Percentiles rank a stretch among this genome's conserved stretches.
Conservation (phyloP, 192 early-diverging fungal species). For the Radiomyces spectabilis region DNA sequence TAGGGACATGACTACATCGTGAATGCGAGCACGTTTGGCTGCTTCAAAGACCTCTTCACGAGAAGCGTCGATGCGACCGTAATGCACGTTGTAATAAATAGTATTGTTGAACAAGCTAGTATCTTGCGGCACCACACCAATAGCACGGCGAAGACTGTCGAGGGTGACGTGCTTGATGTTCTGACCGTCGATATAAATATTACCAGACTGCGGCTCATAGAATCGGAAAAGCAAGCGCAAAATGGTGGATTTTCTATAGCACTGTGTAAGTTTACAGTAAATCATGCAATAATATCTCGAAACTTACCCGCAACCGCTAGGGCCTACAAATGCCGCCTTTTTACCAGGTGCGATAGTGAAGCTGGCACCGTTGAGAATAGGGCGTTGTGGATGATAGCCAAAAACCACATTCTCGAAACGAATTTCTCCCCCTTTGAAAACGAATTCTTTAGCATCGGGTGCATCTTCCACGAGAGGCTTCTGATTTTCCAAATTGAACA, state of each 20-base stretch:
- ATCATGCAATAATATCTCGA: conserved; percentile 33
- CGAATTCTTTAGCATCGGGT: conserved; percentile 46
- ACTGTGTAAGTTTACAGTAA: conserved; percentile 39
- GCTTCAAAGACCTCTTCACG: conserved; percentile 54
- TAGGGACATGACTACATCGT: conserved; percentile 47
- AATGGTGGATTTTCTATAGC: conserved; percentile 73
- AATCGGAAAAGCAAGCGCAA: conserved; percentile 87
- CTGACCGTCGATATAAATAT: conserved; percentile 81
- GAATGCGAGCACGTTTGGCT: conserved; percentile 51
- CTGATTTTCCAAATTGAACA: conserved; percentile 78
- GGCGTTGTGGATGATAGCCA: conserved; percentile 71
- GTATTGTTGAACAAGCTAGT: conserved; percentile 92
- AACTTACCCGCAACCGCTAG: conserved; percentile 83
- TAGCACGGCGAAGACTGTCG: conserved; percentile 64
- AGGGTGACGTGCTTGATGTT: conserved; percentile 73
- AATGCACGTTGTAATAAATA: conserved; percentile 88
- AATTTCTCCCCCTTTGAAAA: conserved; percentile 68
- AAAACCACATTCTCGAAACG: conserved; percentile 84
- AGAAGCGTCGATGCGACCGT: conserved; percentile 67
- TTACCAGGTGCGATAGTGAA: conserved; percentile 83
- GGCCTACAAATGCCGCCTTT: conserved; percentile 89
- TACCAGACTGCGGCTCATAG: conserved; percentile 80
- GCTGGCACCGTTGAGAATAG: conserved; percentile 51
- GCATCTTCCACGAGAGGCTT: conserved; percentile 43
- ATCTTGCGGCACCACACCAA: conserved; percentile 92